A percentile compares a stretch with the other conserved stretches of the same genome.
These are phyloP conservation scores for Cylindrotheca closterium DNA, from an alignment of 108 stramenopile genomes.

Conservation along the genomic window DNA sequence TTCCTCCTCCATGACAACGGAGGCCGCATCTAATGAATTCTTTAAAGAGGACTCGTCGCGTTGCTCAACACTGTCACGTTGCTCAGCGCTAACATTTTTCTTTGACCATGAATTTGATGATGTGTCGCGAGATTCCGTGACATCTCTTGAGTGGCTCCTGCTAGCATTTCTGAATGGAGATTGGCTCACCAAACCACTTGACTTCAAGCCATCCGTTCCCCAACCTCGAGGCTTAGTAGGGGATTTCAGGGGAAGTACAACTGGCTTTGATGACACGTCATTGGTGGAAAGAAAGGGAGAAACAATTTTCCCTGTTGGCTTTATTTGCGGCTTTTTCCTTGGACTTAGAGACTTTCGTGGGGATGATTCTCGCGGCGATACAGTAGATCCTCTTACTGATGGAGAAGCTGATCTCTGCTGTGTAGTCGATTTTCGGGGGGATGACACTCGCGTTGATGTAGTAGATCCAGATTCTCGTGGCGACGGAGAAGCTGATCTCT, in stretches of 20 bases:
- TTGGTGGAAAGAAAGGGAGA: not conserved
- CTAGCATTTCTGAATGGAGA: not conserved
- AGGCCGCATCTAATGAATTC: conserved; percentile 13
- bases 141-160: not conserved
- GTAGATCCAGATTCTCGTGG: no score
- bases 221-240: not conserved
- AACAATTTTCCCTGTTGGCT: not conserved
- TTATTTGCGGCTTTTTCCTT: not conserved
- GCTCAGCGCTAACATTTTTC: not conserved
- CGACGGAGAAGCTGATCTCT: no score
- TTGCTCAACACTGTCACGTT: not conserved
- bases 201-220: not conserved
- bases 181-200: not conserved
- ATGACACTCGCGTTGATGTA: no score
- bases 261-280: not conserved
- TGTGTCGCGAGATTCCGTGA: not conserved
- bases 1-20: conserved; percentile 23
- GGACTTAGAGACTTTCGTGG: not conserved
- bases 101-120: no score
- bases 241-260: not conserved
- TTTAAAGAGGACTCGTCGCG: conserved; percentile 7
- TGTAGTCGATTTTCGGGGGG: no score
- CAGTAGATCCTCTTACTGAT: no score
- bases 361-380: no score
- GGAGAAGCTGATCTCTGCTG: no score